Percentiles rank a stretch among this genome's conserved stretches.
phyloP scores from a whole-genome alignment of 176 grass and related monocot species.

The Triticum aestivum region DNA sequence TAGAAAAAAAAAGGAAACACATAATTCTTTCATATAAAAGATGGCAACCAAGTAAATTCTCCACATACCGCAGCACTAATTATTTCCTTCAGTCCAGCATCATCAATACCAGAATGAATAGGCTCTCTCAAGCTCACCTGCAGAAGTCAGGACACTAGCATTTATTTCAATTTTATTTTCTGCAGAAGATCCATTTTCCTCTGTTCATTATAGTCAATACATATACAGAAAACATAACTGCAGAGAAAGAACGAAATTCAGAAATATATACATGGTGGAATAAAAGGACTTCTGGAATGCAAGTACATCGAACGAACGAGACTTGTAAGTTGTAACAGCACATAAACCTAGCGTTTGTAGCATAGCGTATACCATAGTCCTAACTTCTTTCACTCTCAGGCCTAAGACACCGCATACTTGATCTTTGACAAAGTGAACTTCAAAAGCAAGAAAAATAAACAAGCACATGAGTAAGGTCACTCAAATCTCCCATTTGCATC shows the following conservation, averaged over 20 bases:
- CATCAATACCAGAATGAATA: conserved; percentile 64
- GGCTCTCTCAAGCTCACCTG: conserved; percentile 95
- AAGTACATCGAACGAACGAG: neutral
- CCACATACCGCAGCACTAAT: conserved; percentile 76
- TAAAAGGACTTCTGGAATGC: neutral
- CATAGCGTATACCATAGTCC: neutral
- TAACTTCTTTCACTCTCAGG: neutral
- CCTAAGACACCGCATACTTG: neutral
- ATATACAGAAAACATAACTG: conserved; percentile 11
- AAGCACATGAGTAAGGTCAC: neutral
- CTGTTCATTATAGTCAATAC: neutral
- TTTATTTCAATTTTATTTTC: conserved; percentile 13
- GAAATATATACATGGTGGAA: neutral
- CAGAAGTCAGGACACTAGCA: conserved; percentile 27
- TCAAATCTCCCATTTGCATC: neutral
- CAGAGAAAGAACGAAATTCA: neutral
- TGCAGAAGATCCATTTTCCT: neutral
- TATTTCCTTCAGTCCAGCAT: conserved; percentile 76
- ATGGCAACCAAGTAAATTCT: conserved; percentile 13
- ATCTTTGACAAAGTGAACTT: neutral
- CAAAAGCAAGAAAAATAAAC: neutral
- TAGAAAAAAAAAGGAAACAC: neutral
- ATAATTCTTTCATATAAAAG: conserved; percentile 5
- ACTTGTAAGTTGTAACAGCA: neutral
- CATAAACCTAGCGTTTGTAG: neutral